phyloP scores from a whole-genome alignment of 768 basidiomycete species.

The Suillus clintonianus region DNA sequence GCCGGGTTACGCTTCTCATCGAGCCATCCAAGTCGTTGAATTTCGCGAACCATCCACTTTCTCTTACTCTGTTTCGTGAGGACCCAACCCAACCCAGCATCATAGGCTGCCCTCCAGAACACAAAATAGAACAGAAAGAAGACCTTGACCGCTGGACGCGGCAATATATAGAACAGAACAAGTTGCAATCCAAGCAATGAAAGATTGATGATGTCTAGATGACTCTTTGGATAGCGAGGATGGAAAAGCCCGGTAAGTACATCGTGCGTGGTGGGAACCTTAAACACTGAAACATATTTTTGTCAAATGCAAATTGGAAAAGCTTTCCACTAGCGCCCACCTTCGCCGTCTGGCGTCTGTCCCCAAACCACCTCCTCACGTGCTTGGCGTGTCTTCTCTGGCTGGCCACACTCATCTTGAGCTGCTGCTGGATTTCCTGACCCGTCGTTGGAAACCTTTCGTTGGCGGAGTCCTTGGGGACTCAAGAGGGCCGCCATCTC shows the following conservation, averaged over 20 bases:
- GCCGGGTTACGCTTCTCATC: constrained; percentile 65
- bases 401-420: constrained; percentile 7
- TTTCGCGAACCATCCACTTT: constrained; percentile 86
- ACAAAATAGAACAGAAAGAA: constrained; percentile 92
- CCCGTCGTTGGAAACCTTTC: constrained; percentile 11
- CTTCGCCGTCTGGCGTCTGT: constrained; percentile 80
- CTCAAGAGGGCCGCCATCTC: constrained; percentile 22
- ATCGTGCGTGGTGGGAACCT: constrained; percentile 90
- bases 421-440: neutral
- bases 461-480: constrained; percentile 25
- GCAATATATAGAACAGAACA: constrained; percentile 66
- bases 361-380: constrained; percentile 80
- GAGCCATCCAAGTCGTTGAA: constrained; percentile 86
- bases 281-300: constrained; percentile 65
- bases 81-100: constrained; percentile 91
- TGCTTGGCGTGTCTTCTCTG: constrained; percentile 11
- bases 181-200: constrained; percentile 77
- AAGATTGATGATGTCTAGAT: constrained; percentile 87
- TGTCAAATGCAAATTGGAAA: constrained; percentile 7
- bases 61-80: constrained; percentile 94
- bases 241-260: constrained; percentile 84
- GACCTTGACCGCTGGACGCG: constrained; percentile 50
- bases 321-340: constrained; percentile 37
- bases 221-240: constrained; percentile 82
- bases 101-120: constrained; percentile 92